Evolutionary conservation across 2,329 filamentous ascomycete genomes (phyloP).

Genomic region (Rhynchosporium secalis): DNA sequence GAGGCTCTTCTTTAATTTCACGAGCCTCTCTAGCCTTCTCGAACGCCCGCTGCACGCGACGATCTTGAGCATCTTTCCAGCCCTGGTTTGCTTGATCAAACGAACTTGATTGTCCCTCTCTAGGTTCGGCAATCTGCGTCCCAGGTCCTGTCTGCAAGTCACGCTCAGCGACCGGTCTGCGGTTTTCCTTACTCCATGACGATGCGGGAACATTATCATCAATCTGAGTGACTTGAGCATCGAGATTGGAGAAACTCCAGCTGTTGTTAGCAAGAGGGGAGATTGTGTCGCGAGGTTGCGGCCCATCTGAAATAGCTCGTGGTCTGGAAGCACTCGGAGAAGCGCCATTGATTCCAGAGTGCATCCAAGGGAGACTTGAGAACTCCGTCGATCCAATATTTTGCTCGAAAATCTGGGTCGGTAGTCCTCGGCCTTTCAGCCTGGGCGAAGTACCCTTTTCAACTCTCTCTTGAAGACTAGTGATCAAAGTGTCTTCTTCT

Average conservation of each 20-base stretch:
- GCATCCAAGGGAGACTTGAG: slow-evolving; percentile 10
- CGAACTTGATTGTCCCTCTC: not conserved
- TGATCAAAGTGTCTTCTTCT: slow-evolving; percentile 5
- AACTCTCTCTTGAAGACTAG: slow-evolving; percentile 2
- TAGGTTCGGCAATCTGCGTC: not conserved
- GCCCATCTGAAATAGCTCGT: slow-evolving; percentile 59
- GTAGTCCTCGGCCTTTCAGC: slow-evolving; percentile 9
- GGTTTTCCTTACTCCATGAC: not conserved
- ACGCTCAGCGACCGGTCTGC: not conserved
- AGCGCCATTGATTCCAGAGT: not conserved
- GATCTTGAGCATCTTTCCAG: slow-evolving; percentile 27
- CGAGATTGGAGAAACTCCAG: slow-evolving; percentile 56
- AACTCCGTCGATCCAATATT: slow-evolving; percentile 4
- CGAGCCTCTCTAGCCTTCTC: slow-evolving; percentile 23
- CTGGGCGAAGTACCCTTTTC: slow-evolving; percentile 4
- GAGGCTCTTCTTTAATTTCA: not conserved
- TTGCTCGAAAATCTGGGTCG: slow-evolving; percentile 1
- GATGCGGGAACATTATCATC: not conserved
- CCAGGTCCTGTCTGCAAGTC: not conserved
- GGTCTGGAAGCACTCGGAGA: slow-evolving; percentile 41
- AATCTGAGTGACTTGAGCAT: slow-evolving; percentile 22
- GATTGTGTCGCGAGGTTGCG: slow-evolving; percentile 45
- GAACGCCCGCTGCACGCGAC: slow-evolving; percentile 25
- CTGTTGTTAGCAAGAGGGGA: slow-evolving; percentile 60
- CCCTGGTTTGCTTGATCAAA: slow-evolving; percentile 12